Base-by-base conservation (phyloP, 768 basidiomycete genomes). In the Calocybe gangraenosa region DNA sequence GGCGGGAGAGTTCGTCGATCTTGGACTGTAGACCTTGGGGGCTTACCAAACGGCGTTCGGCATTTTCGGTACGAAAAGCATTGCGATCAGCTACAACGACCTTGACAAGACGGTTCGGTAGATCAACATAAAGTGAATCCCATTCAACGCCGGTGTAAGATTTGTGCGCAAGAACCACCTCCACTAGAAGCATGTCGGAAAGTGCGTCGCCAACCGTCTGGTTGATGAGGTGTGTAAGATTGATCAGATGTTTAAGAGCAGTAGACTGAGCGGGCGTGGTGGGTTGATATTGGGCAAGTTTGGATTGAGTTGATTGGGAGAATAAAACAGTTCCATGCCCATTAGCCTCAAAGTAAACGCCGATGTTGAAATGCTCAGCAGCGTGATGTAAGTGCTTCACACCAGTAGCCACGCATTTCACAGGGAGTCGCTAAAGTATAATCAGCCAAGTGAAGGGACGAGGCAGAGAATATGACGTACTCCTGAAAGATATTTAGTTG, bases 281-380 rank as follows among this genome's bases (percentile, higher is more conserved):
- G 2, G 95, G 86, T 52, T 87, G 71, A 58, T 89, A 71, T 18
- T 68, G 65, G 22, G 68, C 56, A 32, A 99, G 71, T 36, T 63
- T 75, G 18, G 78, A 69, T 45, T 84, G 74, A 3, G 92, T 87
- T 15, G 75, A 62, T 6, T 75, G 78, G 10, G 96, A 97, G 70
- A 99, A 98, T 44, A 98, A 66, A 37, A 98, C 92, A 2, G 96
- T 99, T 23, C 96, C 96, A 56, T 99, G 96, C 2, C 96, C 96
- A 61, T 99, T 99, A 25, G 96, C 96, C 65, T 99, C 96, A 58
- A 99, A 99, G 68, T 99, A 99, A 36, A 99, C 91, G n/a, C 96
- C 96, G 44, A 99, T 77, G 60, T 92, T 79, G 65, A 85, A 98
- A 57, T 83, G 80, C 57, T 94, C 91, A 9, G 96, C 96, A 13